phyloP scores from a whole-genome alignment of 2,329 filamentous ascomycete genomes.

The Talaromyces funiculosus region DNA sequence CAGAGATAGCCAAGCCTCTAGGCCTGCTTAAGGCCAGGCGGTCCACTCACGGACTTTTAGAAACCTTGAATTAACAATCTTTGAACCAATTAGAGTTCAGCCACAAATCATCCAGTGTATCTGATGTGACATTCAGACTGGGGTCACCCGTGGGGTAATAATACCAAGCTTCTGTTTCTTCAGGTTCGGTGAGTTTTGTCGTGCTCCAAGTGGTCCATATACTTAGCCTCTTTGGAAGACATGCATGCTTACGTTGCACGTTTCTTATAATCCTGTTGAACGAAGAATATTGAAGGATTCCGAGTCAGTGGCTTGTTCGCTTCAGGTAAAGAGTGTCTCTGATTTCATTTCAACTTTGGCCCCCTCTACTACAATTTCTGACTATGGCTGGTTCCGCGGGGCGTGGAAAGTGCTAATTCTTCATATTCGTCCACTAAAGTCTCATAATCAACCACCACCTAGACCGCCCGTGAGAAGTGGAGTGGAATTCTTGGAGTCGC shows the following conservation, averaged over 20 bases:
- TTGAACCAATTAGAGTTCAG: slow-evolving; percentile 3
- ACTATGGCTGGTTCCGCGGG: background rate
- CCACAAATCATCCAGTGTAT: background rate
- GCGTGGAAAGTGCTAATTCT: no score
- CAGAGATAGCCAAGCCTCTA: background rate
- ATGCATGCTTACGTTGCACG: background rate
- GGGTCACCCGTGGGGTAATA: slow-evolving; percentile 3
- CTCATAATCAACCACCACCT: background rate
- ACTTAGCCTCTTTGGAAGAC: background rate
- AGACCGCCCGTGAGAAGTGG: background rate
- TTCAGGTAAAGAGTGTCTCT: background rate
- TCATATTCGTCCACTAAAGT: background rate
- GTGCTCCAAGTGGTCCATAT: background rate
- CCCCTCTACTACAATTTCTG: background rate
- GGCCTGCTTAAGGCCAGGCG: background rate
- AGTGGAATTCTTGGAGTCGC: background rate
- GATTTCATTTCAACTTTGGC: background rate
- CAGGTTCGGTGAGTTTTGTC: background rate
- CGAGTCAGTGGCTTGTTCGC: background rate
- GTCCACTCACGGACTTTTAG: background rate
- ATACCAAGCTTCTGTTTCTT: background rate
- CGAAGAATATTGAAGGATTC: background rate
- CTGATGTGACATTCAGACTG: background rate
- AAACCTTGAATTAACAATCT: background rate
- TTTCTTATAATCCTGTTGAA: background rate